Evolutionary conservation across 768 basidiomycete species (phyloP).

Genomic region (Boletus reticulatus): DNA sequence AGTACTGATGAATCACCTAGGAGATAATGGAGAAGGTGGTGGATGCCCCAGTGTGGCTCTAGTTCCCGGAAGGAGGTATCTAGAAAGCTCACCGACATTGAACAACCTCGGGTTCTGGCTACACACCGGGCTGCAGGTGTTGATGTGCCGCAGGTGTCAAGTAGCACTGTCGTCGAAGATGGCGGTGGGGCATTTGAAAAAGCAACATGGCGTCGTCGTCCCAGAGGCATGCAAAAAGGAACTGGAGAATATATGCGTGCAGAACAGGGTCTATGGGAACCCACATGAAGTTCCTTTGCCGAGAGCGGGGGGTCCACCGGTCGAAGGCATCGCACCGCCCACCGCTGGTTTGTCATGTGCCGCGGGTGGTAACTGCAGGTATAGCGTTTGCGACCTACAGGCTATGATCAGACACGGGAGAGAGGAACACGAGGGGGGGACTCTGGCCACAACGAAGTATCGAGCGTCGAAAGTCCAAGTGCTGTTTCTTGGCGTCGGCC

Average conservation of each 20-base stretch:
- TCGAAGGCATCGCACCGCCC: neutral
- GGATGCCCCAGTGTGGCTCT: neutral
- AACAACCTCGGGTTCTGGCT: neutral
- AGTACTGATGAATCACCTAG: neutral
- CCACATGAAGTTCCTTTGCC: neutral
- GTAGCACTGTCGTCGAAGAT: neutral
- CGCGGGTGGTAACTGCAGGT: neutral
- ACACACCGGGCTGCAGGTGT: neutral
- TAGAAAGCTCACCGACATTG: neutral
- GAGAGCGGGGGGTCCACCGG: neutral
- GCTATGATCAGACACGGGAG: neutral
- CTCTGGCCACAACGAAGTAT: neutral
- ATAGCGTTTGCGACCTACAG: neutral
- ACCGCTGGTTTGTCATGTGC: neutral
- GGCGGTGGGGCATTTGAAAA: neutral
- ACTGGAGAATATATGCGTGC: neutral
- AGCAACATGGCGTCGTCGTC: neutral
- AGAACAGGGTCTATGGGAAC: neutral
- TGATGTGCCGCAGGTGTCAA: neutral
- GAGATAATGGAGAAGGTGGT: neutral
- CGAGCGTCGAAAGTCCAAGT: neutral
- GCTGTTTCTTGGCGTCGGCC: neutral
- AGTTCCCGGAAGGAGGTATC: neutral
- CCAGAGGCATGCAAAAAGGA: too few species aligned
- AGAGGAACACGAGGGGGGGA: neutral